Conservation (phyloP, 345 rosid genomes). For the Hypericum perforatum region DNA sequence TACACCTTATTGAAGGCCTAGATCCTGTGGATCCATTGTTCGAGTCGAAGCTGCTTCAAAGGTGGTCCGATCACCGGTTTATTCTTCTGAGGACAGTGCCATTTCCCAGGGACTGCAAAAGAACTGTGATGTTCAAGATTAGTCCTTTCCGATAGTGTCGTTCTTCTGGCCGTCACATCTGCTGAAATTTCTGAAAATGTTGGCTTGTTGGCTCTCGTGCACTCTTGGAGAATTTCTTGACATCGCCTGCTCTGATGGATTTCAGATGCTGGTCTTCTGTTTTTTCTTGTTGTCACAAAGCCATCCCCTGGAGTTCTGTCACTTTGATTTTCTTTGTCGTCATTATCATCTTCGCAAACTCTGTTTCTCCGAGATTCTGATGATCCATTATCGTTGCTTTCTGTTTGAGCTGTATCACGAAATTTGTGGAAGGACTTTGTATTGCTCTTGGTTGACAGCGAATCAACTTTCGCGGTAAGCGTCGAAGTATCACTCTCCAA, state of each 20-base stretch:
- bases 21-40: conserved; percentile 50
- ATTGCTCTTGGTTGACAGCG: neutral
- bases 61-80: conserved; percentile 63
- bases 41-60: conserved; percentile 76
- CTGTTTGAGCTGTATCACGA: neutral
- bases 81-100: conserved; percentile 70
- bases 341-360: conserved; percentile 9
- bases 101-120: conserved; percentile 45
- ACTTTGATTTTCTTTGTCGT: conserved; percentile 25
- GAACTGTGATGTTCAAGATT: conserved; percentile 27
- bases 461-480: conserved; percentile 11
- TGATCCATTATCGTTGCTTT: conserved; percentile 6
- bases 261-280: neutral
- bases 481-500: conserved; percentile 10
- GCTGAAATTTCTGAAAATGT: too few relatives aligned
- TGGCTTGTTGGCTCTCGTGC: too few relatives aligned
- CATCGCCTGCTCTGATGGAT: too few relatives aligned
- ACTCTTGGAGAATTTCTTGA: too few relatives aligned
- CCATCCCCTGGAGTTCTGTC: conserved; percentile 25
- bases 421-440: conserved; percentile 2
- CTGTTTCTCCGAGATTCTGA: conserved; percentile 6
- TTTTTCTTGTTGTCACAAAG: conserved; percentile 44
- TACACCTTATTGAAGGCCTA: conserved; percentile 1
- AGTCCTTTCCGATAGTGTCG: conserved; percentile 38
- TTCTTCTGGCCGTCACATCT: conserved; percentile 21